Evolutionary conservation across 176 grass and related monocot species (phyloP).

Genomic region (Cenchrus americanus): DNA sequence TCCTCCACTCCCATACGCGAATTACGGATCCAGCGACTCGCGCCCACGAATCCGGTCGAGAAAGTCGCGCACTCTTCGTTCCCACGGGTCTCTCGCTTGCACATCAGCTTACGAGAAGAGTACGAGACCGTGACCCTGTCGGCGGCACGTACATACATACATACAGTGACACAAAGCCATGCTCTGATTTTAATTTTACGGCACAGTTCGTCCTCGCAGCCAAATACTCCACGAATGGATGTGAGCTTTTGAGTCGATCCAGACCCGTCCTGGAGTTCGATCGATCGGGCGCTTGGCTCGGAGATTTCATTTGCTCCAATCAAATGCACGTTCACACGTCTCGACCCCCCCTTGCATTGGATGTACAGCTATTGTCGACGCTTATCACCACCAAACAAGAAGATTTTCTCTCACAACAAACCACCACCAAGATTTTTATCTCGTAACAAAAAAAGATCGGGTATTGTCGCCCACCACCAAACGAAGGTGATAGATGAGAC

Average conservation of each 20-base stretch:
- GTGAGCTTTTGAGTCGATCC: background rate
- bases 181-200: too few species aligned
- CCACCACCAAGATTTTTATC: too few species aligned
- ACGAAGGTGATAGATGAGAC: background rate
- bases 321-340: background rate
- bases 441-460: too few species aligned
- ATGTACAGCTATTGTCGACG: too few species aligned
- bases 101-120: constrained; percentile 1
- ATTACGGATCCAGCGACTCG: too few species aligned
- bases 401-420: too few species aligned
- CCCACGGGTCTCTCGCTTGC: constrained; percentile 27
- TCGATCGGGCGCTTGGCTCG: background rate
- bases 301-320: background rate
- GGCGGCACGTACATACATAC: too few species aligned
- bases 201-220: too few species aligned
- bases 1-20: background rate
- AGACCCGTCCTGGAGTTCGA: background rate
- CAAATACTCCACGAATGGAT: background rate
- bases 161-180: too few species aligned
- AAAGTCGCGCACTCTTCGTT: background rate
- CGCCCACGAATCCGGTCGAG: too few species aligned
- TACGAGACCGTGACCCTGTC: background rate
- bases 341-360: background rate
- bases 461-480: too few species aligned
- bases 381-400: too few species aligned